Conservation (phyloP, 768 basidiomycete genomes). For the Agrocybe chaxingu region DNA sequence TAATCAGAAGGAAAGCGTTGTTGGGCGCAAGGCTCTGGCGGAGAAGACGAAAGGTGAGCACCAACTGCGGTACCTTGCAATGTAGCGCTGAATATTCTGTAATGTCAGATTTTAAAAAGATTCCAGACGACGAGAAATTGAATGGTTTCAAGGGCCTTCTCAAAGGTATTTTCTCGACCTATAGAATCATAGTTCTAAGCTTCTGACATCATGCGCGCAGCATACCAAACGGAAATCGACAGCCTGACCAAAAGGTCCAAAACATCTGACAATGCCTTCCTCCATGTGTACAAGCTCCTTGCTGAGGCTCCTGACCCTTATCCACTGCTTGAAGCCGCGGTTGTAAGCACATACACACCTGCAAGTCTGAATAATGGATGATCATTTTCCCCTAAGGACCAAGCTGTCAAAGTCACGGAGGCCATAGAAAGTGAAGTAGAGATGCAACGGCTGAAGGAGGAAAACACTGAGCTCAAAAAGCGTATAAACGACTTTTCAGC, state of each 20-base stretch:
- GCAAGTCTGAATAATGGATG: not conserved
- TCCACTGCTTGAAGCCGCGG: constrained; percentile 90
- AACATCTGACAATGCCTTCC: constrained; percentile 89
- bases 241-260: constrained; percentile 91
- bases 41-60: constrained; percentile 93
- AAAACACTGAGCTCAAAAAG: constrained; percentile 78
- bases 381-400: constrained; percentile 55
- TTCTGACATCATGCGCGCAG: constrained; percentile 32
- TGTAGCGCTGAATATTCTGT: not conserved
- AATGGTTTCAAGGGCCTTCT: constrained; percentile 86
- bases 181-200: not conserved
- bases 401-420: constrained; percentile 87
- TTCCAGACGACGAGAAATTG: constrained; percentile 86
- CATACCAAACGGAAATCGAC: constrained; percentile 97
- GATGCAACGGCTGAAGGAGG: constrained; percentile 67
- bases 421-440: constrained; percentile 74
- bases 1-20: constrained; percentile 95
- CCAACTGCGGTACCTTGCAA: not conserved
- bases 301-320: constrained; percentile 98
- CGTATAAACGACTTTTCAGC: constrained; percentile 59
- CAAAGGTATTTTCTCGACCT: constrained; percentile 53
- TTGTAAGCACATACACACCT: constrained; percentile 43
- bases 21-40: constrained; percentile 90
- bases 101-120: constrained; percentile 87
- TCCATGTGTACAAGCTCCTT: constrained; percentile 94